Percentiles rank a stretch among this genome's conserved stretches.
phyloP scores from a whole-genome alignment of 768 basidiomycete genomes.

The Lentinula edodes region DNA sequence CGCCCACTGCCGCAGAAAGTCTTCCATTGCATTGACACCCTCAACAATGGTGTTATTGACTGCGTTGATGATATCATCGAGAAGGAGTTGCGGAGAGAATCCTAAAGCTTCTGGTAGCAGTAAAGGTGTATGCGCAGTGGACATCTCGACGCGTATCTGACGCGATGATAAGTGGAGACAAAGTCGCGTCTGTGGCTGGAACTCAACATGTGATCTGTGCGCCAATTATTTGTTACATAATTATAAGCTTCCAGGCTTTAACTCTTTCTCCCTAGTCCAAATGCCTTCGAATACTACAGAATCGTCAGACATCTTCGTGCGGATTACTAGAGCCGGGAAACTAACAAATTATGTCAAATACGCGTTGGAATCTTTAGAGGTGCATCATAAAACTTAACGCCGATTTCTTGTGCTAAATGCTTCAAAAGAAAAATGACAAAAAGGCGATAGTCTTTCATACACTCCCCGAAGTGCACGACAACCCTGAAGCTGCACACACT shows the following conservation, averaged over 20 bases:
- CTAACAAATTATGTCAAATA: conserved; percentile 46
- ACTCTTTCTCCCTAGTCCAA: not conserved
- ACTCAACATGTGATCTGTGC: not conserved
- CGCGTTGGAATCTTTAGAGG: conserved; percentile 51
- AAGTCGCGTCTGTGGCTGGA: not conserved
- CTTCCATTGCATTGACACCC: conserved; percentile 75
- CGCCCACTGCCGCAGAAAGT: conserved; percentile 70
- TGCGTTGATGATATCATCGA: conserved; percentile 83
- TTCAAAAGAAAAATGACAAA: conserved; percentile 38
- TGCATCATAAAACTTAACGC: conserved; percentile 18
- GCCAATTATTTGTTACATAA: not conserved
- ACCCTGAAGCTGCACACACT: conserved; percentile 2
- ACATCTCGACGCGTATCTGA: not conserved
- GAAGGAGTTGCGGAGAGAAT: conserved; percentile 77
- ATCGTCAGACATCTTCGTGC: conserved; percentile 27
- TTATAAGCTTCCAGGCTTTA: not conserved
- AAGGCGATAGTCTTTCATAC: conserved; percentile 56
- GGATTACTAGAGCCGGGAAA: conserved; percentile 54
- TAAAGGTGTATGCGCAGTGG: conserved; percentile 29
- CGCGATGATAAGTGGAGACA: not conserved
- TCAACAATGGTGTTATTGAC: conserved; percentile 76
- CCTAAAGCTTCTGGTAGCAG: conserved; percentile 72
- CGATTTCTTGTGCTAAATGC: not conserved
- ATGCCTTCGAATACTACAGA: not conserved
- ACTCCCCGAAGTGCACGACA: conserved; percentile 31